phyloP scores from a whole-genome alignment of 176 grass and related monocot genomes.

The Ensete glaucum region DNA sequence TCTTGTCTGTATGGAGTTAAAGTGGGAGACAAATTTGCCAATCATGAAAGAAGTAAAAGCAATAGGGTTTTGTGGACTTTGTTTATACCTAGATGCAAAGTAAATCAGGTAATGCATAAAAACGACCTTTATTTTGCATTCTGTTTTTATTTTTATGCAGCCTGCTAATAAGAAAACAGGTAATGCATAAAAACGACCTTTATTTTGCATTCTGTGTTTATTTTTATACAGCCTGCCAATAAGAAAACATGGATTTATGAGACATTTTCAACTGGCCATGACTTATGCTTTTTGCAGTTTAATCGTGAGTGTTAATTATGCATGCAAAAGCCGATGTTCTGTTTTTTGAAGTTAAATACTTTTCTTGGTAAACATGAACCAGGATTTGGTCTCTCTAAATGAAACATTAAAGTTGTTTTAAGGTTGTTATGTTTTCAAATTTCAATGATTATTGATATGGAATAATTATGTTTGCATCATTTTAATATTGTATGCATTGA shows the following conservation, averaged over 20 bases:
- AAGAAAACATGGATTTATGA: not conserved
- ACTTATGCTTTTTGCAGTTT: not conserved
- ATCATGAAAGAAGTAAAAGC: not conserved
- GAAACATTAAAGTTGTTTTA: not conserved
- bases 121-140: no score
- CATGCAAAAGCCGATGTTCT: not conserved
- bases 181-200: no score
- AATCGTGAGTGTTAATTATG: not conserved
- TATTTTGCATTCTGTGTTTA: no score
- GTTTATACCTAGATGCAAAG: not conserved
- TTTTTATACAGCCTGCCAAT: not conserved
- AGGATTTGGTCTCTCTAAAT: not conserved
- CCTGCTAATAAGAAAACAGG: not conserved
- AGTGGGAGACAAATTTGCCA: not conserved
- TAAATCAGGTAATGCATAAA: not conserved
- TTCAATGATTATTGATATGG: not conserved
- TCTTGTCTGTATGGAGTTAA: not conserved
- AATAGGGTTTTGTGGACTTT: not conserved
- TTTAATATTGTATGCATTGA: not conserved
- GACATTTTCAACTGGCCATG: not conserved
- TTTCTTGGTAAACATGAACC: not conserved
- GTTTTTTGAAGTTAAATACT: not conserved
- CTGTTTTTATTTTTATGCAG: no score
- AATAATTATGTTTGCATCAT: not conserved
- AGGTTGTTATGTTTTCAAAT: not conserved